phyloP scores from a whole-genome alignment of 2,329 filamentous ascomycete genomes.

The Exophiala lecanii-corni region DNA sequence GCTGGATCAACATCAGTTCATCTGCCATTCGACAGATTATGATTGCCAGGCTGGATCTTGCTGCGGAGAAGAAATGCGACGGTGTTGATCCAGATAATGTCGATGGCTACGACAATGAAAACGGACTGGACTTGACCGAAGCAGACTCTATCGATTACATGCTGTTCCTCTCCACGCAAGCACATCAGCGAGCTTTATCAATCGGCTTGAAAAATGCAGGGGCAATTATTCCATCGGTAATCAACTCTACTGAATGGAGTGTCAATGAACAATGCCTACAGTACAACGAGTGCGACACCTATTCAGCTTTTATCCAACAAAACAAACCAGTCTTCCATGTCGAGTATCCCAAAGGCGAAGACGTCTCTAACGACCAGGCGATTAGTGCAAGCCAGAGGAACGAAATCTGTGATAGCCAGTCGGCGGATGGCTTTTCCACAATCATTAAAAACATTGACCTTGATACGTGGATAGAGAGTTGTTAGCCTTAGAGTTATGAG shows the following conservation, averaged over 20 bases:
- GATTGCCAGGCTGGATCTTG: conserved; percentile 54
- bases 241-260: conserved; percentile 55
- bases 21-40: conserved; percentile 60
- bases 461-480: conserved; percentile 59
- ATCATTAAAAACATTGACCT: conserved; percentile 62
- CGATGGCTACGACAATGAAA: conserved; percentile 61
- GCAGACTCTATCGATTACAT: conserved; percentile 56
- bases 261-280: conserved; percentile 67
- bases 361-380: conserved; percentile 30
- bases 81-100: conserved; percentile 68
- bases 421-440: conserved; percentile 54
- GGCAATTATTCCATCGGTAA: conserved; percentile 50
- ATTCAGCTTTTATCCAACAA: conserved; percentile 53
- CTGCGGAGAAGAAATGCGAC: conserved; percentile 59
- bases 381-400: conserved; percentile 34
- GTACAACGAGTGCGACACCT: conserved; percentile 56
- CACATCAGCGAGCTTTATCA: conserved; percentile 51
- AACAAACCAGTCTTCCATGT: conserved; percentile 68
- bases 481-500: conserved; percentile 34
- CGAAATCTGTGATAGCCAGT: conserved; percentile 50
- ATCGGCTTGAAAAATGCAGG: conserved; percentile 66
- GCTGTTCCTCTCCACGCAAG: conserved; percentile 53
- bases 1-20: conserved; percentile 59
- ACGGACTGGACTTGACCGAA: conserved; percentile 56
- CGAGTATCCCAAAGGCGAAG: conserved; percentile 58